Evolutionary conservation across 2,329 filamentous ascomycete species (phyloP), one percentile per base, ranked within the genome.

Genomic region (Neofusicoccum cordaticola): DNA sequence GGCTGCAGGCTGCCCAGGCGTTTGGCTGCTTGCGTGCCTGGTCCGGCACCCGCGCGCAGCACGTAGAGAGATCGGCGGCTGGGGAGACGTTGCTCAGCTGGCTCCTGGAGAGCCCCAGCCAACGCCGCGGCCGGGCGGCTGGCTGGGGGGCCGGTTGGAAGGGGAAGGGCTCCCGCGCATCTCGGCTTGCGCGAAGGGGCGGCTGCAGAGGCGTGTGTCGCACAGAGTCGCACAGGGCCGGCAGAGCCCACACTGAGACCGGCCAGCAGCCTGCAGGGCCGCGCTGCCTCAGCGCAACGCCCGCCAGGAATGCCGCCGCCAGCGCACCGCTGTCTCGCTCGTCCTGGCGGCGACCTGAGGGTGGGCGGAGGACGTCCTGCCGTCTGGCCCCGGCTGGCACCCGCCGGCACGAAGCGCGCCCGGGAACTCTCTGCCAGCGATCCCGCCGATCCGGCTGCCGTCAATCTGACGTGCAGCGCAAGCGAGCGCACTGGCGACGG

Each of bases 381-480:
- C 27, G n/a, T 9, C 42, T 47, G 19, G 31, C 27, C 39, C 56
- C 44, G 42, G 41, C 42, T 27, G 42, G 17, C 52, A 13, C 22
- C 35, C n/a, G 9, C 39, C 39, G 39, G 39, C 53, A 58, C 53
- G 53, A 44, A 17, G 53, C 56, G 41, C 41, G 12, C 37, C 56
- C 56, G 27, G 41, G 27, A 34, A 27, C 56, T 37, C 31, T 39
- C 42, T 45, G 53, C 53, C 42, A 60, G 56, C 56, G 56, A 60
- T 60, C 56, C 53, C 56, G 56, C 6, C 56, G 56, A 60, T 60
- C 56, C 56, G 56, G 56, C 41, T 47, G 42, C 56, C 56, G 34
- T 60, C 41, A 35, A 60, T 60, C 56, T 60, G 56, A 60, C 56
- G 56, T 60, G 56, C 56, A 60, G 56, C 56, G 27, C 56, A 60